Evolutionary conservation across 768 basidiomycete genomes (phyloP).

Genomic region (Tulasnella sp.): DNA sequence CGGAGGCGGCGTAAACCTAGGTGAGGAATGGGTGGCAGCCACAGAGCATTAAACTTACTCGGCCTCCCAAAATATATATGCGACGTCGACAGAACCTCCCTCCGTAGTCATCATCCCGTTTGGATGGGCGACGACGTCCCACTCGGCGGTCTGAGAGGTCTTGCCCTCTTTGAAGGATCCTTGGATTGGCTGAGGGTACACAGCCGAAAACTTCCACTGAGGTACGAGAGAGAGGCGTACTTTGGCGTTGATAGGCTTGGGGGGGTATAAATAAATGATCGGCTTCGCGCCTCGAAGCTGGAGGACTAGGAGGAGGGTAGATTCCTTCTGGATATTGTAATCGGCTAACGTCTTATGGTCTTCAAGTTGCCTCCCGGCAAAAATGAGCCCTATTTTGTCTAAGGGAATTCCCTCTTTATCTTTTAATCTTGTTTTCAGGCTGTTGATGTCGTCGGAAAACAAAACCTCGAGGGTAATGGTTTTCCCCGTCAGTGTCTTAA

Average conservation of each 20-base stretch:
- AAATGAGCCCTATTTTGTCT: neutral
- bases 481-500: too few relatives aligned
- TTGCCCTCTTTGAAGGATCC: neutral
- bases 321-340: neutral
- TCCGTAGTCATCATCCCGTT: conserved; percentile 28
- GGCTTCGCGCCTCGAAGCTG: neutral
- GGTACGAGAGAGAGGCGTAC: conserved; percentile 39
- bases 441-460: neutral
- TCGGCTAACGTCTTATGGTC: neutral
- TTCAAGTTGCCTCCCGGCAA: neutral
- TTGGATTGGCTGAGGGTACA: conserved; percentile 37
- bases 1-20: too few relatives aligned
- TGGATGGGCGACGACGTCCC: neutral
- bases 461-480: too few relatives aligned
- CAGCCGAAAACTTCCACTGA: conserved; percentile 40
- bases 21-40: too few relatives aligned
- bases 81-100: neutral
- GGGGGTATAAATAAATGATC: neutral
- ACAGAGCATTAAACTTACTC: neutral
- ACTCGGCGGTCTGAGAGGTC: neutral
- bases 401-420: neutral
- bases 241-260: neutral
- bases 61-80: conserved; percentile 2
- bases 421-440: neutral
- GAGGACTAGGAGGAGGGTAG: neutral